Percentiles rank a stretch among this genome's conserved stretches.
These are phyloP conservation scores for Russula ochroleuca DNA, from an alignment of 768 basidiomycete species.

Conservation along the genomic window DNA sequence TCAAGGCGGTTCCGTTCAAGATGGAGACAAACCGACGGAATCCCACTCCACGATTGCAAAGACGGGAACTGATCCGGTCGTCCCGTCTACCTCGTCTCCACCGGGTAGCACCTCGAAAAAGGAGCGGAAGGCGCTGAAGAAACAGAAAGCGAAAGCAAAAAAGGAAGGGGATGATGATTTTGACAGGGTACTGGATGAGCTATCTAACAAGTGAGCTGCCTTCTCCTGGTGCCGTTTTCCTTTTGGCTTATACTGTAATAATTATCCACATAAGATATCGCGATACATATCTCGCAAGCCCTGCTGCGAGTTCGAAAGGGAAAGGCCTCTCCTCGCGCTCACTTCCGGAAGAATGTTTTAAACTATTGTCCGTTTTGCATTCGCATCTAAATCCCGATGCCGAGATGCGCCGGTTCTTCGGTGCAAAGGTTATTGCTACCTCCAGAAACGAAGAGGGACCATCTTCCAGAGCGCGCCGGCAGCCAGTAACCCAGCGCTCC, in stretches of 20 bases:
- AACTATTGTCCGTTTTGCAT: conserved; percentile 74
- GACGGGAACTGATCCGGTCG: conserved; percentile 11
- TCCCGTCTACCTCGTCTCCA: conserved; percentile 12
- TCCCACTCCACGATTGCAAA: conserved; percentile 2
- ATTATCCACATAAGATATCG: conserved; percentile 43
- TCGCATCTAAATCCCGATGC: conserved; percentile 82
- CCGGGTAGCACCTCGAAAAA: conserved; percentile 34
- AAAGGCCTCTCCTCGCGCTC: conserved; percentile 31
- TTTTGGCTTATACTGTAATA: background rate
- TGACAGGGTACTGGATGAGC: conserved; percentile 77
- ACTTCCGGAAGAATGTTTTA: conserved; percentile 38
- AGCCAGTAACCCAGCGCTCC: conserved; percentile 51
- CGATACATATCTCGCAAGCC: conserved; percentile 40
- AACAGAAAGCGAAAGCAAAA: conserved; percentile 59
- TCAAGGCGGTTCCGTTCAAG: conserved; percentile 15
- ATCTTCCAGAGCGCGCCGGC: conserved; percentile 39
- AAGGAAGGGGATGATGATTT: conserved; percentile 68
- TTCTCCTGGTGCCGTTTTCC: conserved; percentile 3
- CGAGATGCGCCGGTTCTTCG: conserved; percentile 93
- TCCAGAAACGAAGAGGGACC: conserved; percentile 41
- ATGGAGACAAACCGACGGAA: conserved; percentile 10
- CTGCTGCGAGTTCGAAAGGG: background rate
- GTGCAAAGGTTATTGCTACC: conserved; percentile 78
- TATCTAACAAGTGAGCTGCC: conserved; percentile 62
- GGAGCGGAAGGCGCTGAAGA: conserved; percentile 55